A percentile compares a stretch with the other conserved stretches of the same genome.
These are phyloP conservation scores for Trichoderma harzianum DNA, from an alignment of 2,329 filamentous ascomycete species.

Conservation along the genomic window DNA sequence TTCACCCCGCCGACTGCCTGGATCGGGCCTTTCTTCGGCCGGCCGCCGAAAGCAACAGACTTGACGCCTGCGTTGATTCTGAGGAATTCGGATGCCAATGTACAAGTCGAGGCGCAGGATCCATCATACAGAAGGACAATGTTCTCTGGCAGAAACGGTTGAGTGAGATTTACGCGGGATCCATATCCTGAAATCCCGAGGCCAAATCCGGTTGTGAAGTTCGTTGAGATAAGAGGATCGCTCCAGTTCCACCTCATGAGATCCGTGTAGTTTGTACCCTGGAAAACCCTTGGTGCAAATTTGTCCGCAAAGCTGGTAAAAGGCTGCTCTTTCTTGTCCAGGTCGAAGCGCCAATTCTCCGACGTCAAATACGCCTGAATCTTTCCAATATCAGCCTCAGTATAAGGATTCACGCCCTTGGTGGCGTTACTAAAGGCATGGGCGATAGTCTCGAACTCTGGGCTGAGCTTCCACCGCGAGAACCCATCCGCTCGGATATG, in stretches of 20 bases:
- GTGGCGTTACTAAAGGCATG: slow-evolving; percentile 42
- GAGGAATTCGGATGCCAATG: slow-evolving; percentile 54
- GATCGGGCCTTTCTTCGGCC: slow-evolving; percentile 44
- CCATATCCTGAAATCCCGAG: slow-evolving; percentile 46
- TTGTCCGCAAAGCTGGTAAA: slow-evolving; percentile 49
- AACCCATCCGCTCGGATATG: slow-evolving; percentile 36
- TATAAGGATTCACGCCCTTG: slow-evolving; percentile 41
- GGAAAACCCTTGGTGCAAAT: slow-evolving; percentile 38
- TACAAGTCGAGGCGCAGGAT: slow-evolving; percentile 57
- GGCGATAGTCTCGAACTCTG: slow-evolving; percentile 44
- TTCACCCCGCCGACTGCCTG: slow-evolving; percentile 55
- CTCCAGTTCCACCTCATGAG: slow-evolving; percentile 51
- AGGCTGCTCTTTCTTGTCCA: slow-evolving; percentile 44
- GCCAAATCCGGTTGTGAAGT: slow-evolving; percentile 28
- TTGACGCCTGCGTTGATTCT: slow-evolving; percentile 51
- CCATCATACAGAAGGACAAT: slow-evolving; percentile 59
- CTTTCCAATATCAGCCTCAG: not conserved
- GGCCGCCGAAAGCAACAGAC: slow-evolving; percentile 50
- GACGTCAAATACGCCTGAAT: not conserved
- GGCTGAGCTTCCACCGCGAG: slow-evolving; percentile 38
- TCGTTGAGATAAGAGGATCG: slow-evolving; percentile 40
- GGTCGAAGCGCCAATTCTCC: not conserved
- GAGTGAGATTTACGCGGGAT: slow-evolving; percentile 32
- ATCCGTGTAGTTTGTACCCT: slow-evolving; percentile 53
- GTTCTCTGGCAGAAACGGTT: slow-evolving; percentile 56